Evolutionary conservation across 805 yeast species (phyloP).

Genomic region (Sungouiozyma ichnusensis): DNA sequence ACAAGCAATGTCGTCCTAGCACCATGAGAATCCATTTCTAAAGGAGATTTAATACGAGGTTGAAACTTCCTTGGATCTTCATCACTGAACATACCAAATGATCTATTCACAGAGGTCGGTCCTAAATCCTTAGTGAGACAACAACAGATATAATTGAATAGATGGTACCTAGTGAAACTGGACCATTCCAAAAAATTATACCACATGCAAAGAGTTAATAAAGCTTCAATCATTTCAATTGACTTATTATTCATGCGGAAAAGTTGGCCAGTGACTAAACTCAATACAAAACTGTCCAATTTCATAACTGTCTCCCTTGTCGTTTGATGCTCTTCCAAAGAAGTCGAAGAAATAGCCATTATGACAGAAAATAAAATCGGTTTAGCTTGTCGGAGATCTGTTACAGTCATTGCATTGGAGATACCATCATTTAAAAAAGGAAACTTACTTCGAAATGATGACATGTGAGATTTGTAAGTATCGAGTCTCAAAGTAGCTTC

Average conservation of each 20-base stretch:
- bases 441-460: slow-evolving; percentile 34
- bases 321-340: slow-evolving; percentile 24
- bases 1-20: slow-evolving; percentile 34
- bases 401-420: slow-evolving; percentile 35
- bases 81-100: slow-evolving; percentile 26
- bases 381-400: slow-evolving; percentile 36
- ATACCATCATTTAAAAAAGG: slow-evolving; percentile 45
- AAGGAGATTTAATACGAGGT: slow-evolving; percentile 14
- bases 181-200: slow-evolving; percentile 77
- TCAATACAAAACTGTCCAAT: slow-evolving; percentile 44
- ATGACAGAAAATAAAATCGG: slow-evolving; percentile 59
- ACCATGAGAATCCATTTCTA: slow-evolving; percentile 16
- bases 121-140: slow-evolving; percentile 71
- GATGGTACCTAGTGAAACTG: slow-evolving; percentile 66
- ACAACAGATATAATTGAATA: slow-evolving; percentile 54
- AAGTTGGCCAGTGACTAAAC: slow-evolving; percentile 45
- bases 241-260: slow-evolving; percentile 62
- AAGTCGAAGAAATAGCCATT: slow-evolving; percentile 48
- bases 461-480: slow-evolving; percentile 33
- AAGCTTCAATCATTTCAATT: slow-evolving; percentile 52
- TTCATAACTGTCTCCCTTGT: slow-evolving; percentile 35
- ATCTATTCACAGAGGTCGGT: slow-evolving; percentile 40
- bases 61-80: slow-evolving; percentile 9
- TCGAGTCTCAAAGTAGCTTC: slow-evolving; percentile 50
- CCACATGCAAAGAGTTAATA: slow-evolving; percentile 61